Conservation (phyloP, 306 rosid genomes). For the Quercus wislizeni region DNA sequence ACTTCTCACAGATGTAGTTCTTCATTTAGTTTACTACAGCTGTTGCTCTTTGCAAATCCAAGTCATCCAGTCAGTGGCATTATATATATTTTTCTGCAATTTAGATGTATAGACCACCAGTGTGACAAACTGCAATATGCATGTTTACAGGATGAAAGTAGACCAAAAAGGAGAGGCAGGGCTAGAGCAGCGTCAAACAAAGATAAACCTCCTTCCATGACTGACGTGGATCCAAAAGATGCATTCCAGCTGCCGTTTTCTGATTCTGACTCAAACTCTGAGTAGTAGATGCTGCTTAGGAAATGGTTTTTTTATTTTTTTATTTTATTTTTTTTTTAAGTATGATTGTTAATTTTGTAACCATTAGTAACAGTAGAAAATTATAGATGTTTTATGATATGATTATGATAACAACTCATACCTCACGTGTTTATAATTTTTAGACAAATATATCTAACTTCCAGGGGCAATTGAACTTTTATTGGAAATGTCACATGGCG, state of each 20-base stretch:
- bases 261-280: slow-evolving; percentile 81
- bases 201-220: slow-evolving; percentile 47
- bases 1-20: not conserved
- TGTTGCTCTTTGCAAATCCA: not conserved
- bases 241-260: slow-evolving; percentile 62
- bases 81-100: not conserved
- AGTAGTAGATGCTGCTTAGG: slow-evolving; percentile 31
- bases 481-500: no score
- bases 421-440: no score
- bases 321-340: not conserved
- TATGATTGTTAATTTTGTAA: not conserved
- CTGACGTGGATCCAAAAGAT: slow-evolving; percentile 62
- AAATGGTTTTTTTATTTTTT: not conserved
- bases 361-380: not conserved
- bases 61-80: not conserved
- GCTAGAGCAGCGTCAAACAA: slow-evolving; percentile 24
- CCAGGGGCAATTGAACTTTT: no score
- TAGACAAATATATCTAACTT: no score
- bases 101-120: not conserved
- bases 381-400: not conserved
- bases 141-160: slow-evolving; percentile 39
- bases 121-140: slow-evolving; percentile 15
- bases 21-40: not conserved
- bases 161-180: slow-evolving; percentile 37
- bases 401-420: no score